Base-by-base conservation (phyloP, 139 green algal species). In the Cymbomonas tetramitiformis region DNA sequence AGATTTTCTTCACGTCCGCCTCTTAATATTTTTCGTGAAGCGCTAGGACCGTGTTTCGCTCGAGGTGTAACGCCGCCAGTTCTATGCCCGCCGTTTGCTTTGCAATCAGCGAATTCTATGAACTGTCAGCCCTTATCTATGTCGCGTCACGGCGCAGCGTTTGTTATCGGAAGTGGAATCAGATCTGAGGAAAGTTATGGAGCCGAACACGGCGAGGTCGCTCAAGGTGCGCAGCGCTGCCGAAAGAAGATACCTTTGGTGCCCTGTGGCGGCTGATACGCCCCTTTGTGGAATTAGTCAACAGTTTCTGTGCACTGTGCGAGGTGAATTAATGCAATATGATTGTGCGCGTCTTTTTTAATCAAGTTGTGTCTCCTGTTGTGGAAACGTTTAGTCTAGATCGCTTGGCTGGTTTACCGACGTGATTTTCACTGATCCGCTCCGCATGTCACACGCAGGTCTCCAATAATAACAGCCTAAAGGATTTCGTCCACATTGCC, bases 401-500 rank as follows among this genome's bases (percentile, higher is more conserved):
- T n/a, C n/a, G n/a, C n/a, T n/a, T n/a, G n/a, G n/a, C n/a, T n/a
- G n/a, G n/a, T n/a, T n/a, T n/a, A n/a, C n/a, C 7, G 25, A 9
- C 15, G 51, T 23, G 26, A 4, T 62, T 9, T 62, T 51, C 4
- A 24, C 36, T 15, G 10, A 9, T 9, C 10, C 15, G 28, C 9
- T 32, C 38, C 4, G 15, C 10, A 12, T 32, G n/a, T 7, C 3
- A 28, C 30, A 18, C 62, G 32, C 76, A 83, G 72, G 83, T 92
- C 61, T 83, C 72, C 30, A 83, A 76, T 53, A 29, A 46, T 1
- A 96, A 96, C 68, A 74, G 64, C 23, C 63, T 98, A 34, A 93
- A 90, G 54, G 92, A 99, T 68, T 99, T 97, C 74, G 70, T 99
- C 29, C 53, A 90, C 3, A 84, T 99, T 48, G 78, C 84, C 3